These are phyloP conservation scores for Calvatia gigantea DNA, from an alignment of 768 basidiomycete species.

Conservation along the genomic window DNA sequence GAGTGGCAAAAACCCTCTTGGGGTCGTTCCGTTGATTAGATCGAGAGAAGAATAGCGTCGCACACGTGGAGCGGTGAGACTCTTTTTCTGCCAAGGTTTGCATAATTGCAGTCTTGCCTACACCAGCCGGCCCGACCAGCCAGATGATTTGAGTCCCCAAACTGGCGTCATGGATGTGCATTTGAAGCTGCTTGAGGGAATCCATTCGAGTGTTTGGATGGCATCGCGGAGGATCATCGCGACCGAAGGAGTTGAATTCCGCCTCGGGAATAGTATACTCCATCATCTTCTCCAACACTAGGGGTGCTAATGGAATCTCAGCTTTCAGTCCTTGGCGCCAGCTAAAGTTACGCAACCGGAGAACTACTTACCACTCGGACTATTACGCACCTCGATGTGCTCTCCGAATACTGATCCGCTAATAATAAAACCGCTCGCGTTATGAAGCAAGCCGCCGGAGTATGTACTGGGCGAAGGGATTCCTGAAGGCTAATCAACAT, in stretches of 20 bases:
- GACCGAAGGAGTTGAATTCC: neutral
- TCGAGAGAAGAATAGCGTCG: neutral
- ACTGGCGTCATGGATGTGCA: neutral
- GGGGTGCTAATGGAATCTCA: too few species aligned
- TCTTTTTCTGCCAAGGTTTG: neutral
- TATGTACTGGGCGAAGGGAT: too few species aligned
- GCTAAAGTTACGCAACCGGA: too few species aligned
- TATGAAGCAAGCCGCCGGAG: too few species aligned
- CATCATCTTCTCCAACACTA: neutral
- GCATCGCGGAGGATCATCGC: neutral
- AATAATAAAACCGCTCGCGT: too few species aligned
- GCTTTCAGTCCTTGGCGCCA: too few species aligned
- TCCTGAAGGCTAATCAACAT: too few species aligned
- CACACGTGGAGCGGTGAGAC: neutral
- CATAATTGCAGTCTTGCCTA: slow-evolving; percentile 7
- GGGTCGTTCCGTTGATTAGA: neutral
- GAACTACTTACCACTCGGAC: too few species aligned
- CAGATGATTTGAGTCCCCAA: neutral
- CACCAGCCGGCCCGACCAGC: slow-evolving; percentile 8
- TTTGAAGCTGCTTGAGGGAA: neutral
- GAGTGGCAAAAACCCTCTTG: neutral
- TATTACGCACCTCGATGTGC: too few species aligned
- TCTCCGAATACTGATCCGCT: too few species aligned
- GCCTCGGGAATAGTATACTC: neutral
- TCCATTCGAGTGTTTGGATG: neutral